phyloP scores from a whole-genome alignment of 148 eudicot species.

The Diospyros kaki region DNA sequence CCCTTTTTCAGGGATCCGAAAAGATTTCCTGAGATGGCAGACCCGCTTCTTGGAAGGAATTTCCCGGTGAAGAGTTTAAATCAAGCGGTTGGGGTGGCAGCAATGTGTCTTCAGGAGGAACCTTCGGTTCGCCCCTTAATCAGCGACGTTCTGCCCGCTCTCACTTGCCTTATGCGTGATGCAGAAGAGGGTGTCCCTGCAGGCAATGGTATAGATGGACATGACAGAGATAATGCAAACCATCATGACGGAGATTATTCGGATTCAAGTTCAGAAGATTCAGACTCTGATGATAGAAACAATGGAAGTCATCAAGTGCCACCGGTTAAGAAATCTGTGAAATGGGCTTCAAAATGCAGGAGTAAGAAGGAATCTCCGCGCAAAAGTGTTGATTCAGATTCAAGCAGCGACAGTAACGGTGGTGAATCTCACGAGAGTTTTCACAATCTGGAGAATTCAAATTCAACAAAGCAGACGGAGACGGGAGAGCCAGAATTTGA shows the following conservation, averaged over 20 bases:
- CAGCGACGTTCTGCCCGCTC: conserved; percentile 59
- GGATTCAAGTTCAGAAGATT: conserved; percentile 7
- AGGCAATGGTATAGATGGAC: conserved; percentile 1
- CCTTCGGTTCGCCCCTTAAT: conserved; percentile 67
- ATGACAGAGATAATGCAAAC: conserved; percentile 19
- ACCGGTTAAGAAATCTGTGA: conserved; percentile 5
- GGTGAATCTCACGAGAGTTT: too few species aligned
- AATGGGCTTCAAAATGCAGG: conserved; percentile 12
- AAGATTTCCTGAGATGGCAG: conserved; percentile 73
- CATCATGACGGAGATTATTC: conserved; percentile 5
- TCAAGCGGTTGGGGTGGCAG: conserved; percentile 86
- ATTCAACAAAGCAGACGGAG: too few species aligned
- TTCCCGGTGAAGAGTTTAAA: conserved; percentile 55
- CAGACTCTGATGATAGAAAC: conserved; percentile 17
- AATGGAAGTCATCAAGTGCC: conserved; percentile 17
- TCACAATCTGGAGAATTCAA: too few species aligned
- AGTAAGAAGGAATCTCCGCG: conserved; percentile 18
- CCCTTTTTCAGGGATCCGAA: conserved; percentile 63
- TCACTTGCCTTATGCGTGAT: conserved; percentile 48
- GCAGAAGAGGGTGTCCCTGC: conserved; percentile 21
- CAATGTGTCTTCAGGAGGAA: conserved; percentile 87
- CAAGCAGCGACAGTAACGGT: not conserved
- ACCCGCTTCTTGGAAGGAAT: conserved; percentile 44
- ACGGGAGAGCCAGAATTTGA: too few species aligned
- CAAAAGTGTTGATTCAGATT: conserved; percentile 19